These are phyloP conservation scores for Didymella exigua DNA, from an alignment of 2,329 filamentous ascomycete genomes.

Conservation along the genomic window DNA sequence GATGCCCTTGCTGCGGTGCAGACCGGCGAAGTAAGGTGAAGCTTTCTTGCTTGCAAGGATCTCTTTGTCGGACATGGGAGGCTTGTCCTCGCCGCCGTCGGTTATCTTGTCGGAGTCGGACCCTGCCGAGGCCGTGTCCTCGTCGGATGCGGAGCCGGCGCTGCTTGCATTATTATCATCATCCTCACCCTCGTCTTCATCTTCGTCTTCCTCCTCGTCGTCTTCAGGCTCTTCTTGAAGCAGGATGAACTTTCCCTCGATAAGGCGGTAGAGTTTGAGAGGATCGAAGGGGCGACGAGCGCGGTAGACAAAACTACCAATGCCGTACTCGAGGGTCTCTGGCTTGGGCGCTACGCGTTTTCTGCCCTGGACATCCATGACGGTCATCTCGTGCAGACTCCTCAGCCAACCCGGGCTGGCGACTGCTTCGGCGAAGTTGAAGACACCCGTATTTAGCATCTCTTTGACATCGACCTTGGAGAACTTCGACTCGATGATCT, in stretches of 20 bases:
- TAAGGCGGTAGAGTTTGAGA: conserved; percentile 47
- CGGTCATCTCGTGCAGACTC: conserved; percentile 70
- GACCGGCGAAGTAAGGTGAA: conserved; percentile 58
- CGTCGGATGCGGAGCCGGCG: conserved; percentile 25
- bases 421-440: conserved; percentile 68
- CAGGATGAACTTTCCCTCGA: conserved; percentile 53
- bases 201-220: conserved; percentile 36
- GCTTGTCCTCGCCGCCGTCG: conserved; percentile 44
- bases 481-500: conserved; percentile 65
- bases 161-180: conserved; percentile 7
- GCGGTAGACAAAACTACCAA: conserved; percentile 72
- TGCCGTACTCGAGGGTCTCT: conserved; percentile 74
- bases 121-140: conserved; percentile 20
- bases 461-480: conserved; percentile 65
- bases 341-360: conserved; percentile 68
- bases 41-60: conserved; percentile 64
- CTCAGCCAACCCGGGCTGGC: conserved; percentile 72
- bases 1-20: conserved; percentile 69
- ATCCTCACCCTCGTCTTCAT: conserved; percentile 27
- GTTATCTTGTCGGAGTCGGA: conserved; percentile 26
- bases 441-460: conserved; percentile 69
- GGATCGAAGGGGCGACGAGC: conserved; percentile 56
- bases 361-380: conserved; percentile 61
- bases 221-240: conserved; percentile 48
- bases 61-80: conserved; percentile 38